Base-by-base conservation (phyloP, 2,329 filamentous ascomycete genomes). In the Orbilia brochopaga region DNA sequence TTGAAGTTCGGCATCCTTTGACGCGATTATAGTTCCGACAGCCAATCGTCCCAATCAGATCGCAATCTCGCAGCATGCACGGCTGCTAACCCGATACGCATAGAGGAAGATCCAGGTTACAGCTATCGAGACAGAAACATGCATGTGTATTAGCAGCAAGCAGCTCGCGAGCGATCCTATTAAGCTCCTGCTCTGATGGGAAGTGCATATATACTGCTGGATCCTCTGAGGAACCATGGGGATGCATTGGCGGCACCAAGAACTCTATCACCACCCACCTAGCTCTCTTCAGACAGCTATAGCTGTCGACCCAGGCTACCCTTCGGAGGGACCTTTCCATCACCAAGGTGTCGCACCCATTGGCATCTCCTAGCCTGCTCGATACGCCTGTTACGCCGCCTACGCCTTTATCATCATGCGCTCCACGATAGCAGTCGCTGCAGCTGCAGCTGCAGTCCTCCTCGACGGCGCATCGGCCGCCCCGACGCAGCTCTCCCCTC, bases 291-390 rank as follows among this genome's bases (percentile, higher is more conserved):
- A 5, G 2, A 10, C 44, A 37, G 51, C 7, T 65, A 72, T 54
- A 61, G 66, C 53, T 63, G 58, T 50, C 46, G 15, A 37, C 44
- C 17, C 50, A 3, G 40, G 40, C 13, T 5, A 13, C 15, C n/a
- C 54, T 74, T 23, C 48, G 59, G 1, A 17, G 64, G 13, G 37
- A 30, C 11, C 11, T n/a, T 60, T 7, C 65, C 58, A 17, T 63
- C 65, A 7, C 52, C 57, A 2, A 58, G 64, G 50, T 64, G 56
- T 27, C 67, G 65, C 23, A 46, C 59, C 8, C 35, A 56, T 35
- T 73, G 69, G 15, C 48, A 57, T 55, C 52, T 64, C 32, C 52
- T 62, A 46, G 57, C 63, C 30, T 73, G 69, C 32, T 69, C 59
- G 44, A 15, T 32, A 50, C 24, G 11, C 13, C 11, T 58, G 44